phyloP scores from a whole-genome alignment of 2,329 filamentous ascomycete species.

The Herpotrichia juniperi region DNA sequence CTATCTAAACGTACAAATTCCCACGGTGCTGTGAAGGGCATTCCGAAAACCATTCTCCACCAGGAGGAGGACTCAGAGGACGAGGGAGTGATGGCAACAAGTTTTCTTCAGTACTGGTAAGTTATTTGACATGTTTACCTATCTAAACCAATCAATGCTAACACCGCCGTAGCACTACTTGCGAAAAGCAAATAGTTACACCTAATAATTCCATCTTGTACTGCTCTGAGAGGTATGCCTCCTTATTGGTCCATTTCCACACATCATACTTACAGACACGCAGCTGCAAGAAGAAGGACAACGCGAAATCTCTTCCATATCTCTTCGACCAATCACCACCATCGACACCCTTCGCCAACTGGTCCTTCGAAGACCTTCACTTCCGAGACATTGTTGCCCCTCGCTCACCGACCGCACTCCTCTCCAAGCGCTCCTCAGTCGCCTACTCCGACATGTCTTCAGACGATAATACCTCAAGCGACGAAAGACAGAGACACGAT shows the following conservation, averaged over 20 bases:
- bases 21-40: conserved; percentile 33
- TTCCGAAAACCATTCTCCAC: conserved; percentile 25
- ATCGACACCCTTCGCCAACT: conserved; percentile 42
- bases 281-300: conserved; percentile 56
- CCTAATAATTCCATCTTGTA: conserved; percentile 67
- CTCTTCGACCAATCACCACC: conserved; percentile 42
- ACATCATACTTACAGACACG: conserved; percentile 19
- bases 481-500: conserved; percentile 34
- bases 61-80: conserved; percentile 47
- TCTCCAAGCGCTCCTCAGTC: conserved; percentile 46
- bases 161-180: conserved; percentile 59
- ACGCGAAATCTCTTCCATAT: conserved; percentile 42
- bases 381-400: conserved; percentile 55
- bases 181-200: conserved; percentile 68
- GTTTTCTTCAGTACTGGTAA: conserved; percentile 61
- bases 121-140: conserved; percentile 14
- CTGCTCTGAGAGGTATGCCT: conserved; percentile 66
- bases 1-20: conserved; percentile 42
- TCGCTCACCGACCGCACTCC: conserved; percentile 51
- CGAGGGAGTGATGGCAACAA: conserved; percentile 57
- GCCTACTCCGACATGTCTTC: conserved; percentile 51
- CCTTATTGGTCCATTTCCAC: conserved; percentile 1
- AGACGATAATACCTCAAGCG: conserved; percentile 38
- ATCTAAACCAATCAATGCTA: not conserved
- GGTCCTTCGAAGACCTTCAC: conserved; percentile 46